Base-by-base conservation (phyloP, 768 basidiomycete genomes). In the Trichaptum fuscoviolaceum region DNA sequence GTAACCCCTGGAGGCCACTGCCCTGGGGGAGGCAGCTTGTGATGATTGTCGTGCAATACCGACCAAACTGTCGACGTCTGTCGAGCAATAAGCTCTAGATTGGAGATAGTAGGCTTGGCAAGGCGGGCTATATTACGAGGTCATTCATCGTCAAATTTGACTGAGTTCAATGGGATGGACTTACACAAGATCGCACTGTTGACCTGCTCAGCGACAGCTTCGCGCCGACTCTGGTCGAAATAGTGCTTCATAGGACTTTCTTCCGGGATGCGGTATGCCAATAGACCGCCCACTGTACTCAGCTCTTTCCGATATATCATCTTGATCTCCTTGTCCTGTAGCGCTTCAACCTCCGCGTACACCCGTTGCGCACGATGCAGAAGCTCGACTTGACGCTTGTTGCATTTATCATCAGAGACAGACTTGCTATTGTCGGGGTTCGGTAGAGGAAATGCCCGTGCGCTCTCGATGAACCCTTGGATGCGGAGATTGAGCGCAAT, bases 251-350 rank as follows among this genome's bases (percentile, higher is more conserved):
- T 82, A 0, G 90, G 84, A 71, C 93, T 93, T 42, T 80, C 84
- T 71, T 93, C 92, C 0, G 95, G 92, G 23, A 88, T 82, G 42
- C 82, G 84, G 76, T 96, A 97, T n/a, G 90, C 93, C 58, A 98
- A 80, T 34, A 98, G 76, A 0, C 89, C 90, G 20, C 85, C 83
- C 0, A 95, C 93, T 71, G 88, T 85, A 58, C 81, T 80, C 65
- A 96, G 82, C 73, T 96, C 94, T 67, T 85, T 82, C 59, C 80
- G 73, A 75, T 92, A 96, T 2, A 81, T 77, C 0, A 79, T 80
- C 26, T 87, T 83, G 66, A 92, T 91, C 0, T 75, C 73, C 1
- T 84, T 72, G 58, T 84, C 81, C 0, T 79, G 77, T 12, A 97
- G 79, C 35, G 80, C 80, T 35, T 83, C 84, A 1, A 85, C 87